A percentile compares a stretch with the other conserved stretches of the same genome.
Conservation (phyloP, 2,329 filamentous ascomycete genomes). For the Trichothecium sympodiale region DNA sequence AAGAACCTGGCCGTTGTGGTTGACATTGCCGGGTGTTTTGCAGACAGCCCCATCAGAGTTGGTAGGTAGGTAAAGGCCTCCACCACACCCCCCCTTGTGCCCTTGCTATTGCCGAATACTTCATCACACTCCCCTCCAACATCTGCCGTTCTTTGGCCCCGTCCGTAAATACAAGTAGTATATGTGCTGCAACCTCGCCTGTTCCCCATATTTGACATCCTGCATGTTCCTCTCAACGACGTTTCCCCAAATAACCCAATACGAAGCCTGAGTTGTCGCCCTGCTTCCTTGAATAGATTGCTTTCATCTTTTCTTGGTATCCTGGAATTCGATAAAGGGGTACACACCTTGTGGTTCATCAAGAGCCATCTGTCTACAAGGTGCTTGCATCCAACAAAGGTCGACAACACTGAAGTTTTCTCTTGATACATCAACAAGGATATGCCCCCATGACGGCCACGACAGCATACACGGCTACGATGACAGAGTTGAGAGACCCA, state of each 20-base stretch:
- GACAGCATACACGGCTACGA: constrained; percentile 48
- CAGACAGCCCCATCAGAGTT: not conserved
- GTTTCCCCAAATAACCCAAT: too few species aligned
- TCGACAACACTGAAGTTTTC: not conserved
- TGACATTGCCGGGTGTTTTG: not conserved
- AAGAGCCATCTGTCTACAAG: too few species aligned
- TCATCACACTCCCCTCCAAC: constrained; percentile 36
- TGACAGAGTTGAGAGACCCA: constrained; percentile 54
- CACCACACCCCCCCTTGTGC: not conserved
- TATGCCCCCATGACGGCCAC: constrained; percentile 51
- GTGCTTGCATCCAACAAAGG: too few species aligned
- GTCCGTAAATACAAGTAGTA: constrained; percentile 32
- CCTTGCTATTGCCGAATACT: constrained; percentile 28
- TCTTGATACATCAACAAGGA: constrained; percentile 15
- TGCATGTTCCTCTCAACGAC: not conserved
- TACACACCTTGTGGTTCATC: too few species aligned
- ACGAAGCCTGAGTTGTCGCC: not conserved
- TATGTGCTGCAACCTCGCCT: constrained; percentile 16
- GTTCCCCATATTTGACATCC: not conserved
- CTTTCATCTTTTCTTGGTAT: not conserved
- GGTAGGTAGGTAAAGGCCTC: not conserved
- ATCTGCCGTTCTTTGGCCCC: constrained; percentile 31
- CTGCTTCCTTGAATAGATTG: not conserved
- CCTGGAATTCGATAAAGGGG: too few species aligned
- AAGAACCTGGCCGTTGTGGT: not conserved